Base-by-base conservation (phyloP, 1,284 basidiomycete genomes). In the Ceratobasidium sp. region DNA sequence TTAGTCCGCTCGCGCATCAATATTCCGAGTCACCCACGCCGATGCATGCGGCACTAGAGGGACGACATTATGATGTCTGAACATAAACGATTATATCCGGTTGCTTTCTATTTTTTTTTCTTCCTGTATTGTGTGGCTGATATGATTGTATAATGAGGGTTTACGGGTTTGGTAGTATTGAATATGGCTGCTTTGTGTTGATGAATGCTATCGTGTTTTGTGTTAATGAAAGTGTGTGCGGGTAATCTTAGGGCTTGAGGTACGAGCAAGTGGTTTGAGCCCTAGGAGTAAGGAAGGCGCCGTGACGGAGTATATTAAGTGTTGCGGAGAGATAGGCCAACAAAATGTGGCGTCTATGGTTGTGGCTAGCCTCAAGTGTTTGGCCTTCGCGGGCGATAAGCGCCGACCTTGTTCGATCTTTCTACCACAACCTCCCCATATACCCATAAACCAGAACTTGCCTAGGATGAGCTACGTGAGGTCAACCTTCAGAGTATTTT, bases 21-120 rank as follows among this genome's bases (percentile, higher is more conserved):
- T 74, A 74, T 74, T 74, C 71, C 11, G 71, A 74, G 7, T 74
- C 71, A 35, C 71, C 71, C n/a, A 47, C 58, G 42, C 58, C 58
- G 11, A 64, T 74, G 23, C 71, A 74, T 17, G 31, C 71, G 20
- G 45, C 45, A 37, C 60, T 74, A 60, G 71, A 74, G 33, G 71
- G 54, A 33, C 60, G 71, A 53, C 60, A 53, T 2, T 60, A 64
- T 61, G 45, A 49, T 73, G 31, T 56, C 10, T 73, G 56, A 73
- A 73, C 51, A 73, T 73, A 49, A 61, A 73, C 42, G 42, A 60
- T 37, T 54, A 63, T 63, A 31, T 54, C 5, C 64, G 58, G 37
- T n/a, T 54, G n/a, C 11, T 69, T 15, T 64, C 33, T 64, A 47
- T 39, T 63, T n/a, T 53, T 63, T 17, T 61, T 51, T 47, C 23